Evolutionary conservation across 2,329 filamentous ascomycete genomes (phyloP).

Genomic region (Colletotrichum navitas): DNA sequence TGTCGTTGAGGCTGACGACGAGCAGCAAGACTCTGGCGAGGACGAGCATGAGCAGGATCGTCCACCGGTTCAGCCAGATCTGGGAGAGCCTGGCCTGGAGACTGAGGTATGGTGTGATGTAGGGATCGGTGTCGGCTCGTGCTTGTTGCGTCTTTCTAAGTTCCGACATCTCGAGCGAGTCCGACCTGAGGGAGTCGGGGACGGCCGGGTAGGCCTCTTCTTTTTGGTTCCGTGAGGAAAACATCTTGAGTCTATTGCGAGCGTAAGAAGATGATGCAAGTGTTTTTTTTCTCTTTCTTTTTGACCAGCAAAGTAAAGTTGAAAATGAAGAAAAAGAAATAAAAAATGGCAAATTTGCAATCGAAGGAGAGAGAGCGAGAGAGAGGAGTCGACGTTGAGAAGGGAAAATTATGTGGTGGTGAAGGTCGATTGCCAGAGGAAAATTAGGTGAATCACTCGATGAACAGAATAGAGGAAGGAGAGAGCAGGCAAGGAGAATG

Average conservation of each 20-base stretch:
- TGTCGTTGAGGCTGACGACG: conserved; percentile 77
- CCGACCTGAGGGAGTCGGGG: conserved; percentile 53
- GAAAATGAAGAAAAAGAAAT: neutral
- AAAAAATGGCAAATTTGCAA: neutral
- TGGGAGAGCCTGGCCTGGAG: conserved; percentile 91
- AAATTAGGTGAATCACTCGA: conserved; percentile 38
- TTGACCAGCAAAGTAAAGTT: conserved; percentile 23
- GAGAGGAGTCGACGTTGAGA: conserved; percentile 4
- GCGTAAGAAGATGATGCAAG: conserved; percentile 41
- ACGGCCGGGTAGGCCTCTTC: conserved; percentile 52
- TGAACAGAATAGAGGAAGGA: conserved; percentile 22
- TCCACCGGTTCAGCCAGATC: conserved; percentile 98
- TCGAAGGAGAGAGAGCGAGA: conserved; percentile 2
- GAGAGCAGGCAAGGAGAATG: conserved; percentile 25
- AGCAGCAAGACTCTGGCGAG: conserved; percentile 85
- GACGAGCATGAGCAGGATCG: conserved; percentile 86
- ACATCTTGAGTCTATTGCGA: conserved; percentile 52
- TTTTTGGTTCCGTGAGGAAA: conserved; percentile 52
- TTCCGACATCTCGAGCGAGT: conserved; percentile 54
- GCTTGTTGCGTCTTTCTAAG: conserved; percentile 49
- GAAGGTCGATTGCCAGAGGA: conserved; percentile 12
- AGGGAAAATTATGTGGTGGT: conserved; percentile 21
- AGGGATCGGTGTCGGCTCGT: conserved; percentile 70
- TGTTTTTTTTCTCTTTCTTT: conserved; percentile 6
- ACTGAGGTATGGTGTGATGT: conserved; percentile 91